Conservation (phyloP, 2,329 filamentous ascomycete species). For the Samsoniella hepiali region DNA sequence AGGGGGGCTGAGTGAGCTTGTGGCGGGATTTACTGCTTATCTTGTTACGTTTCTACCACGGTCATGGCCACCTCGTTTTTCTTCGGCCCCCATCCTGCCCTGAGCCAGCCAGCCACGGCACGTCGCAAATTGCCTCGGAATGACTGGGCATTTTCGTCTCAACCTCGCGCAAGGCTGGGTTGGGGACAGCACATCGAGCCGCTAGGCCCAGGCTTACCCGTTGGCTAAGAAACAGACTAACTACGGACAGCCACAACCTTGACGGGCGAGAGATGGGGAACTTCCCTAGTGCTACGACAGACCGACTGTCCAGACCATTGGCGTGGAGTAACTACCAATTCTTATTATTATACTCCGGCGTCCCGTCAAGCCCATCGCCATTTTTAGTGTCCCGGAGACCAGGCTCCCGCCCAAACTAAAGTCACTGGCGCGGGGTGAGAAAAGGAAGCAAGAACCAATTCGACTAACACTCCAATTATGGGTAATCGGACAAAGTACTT, state of each 20-base stretch:
- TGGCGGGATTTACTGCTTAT: not conserved
- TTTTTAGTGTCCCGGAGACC: not conserved
- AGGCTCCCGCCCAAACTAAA: not conserved
- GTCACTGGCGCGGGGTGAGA: not conserved
- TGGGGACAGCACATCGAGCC: slow-evolving; percentile 4
- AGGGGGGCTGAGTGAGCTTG: not conserved
- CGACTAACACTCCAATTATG: not conserved
- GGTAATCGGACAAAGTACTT: not conserved
- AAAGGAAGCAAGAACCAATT: not conserved
- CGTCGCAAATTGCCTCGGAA: not conserved
- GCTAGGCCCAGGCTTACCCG: not conserved
- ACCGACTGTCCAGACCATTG: not conserved
- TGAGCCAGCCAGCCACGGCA: not conserved
- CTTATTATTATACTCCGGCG: not conserved
- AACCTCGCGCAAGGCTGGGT: not conserved
- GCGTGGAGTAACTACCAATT: not conserved
- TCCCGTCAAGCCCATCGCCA: not conserved
- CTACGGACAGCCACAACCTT: not conserved
- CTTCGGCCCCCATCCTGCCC: not conserved
- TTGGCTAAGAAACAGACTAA: not conserved
- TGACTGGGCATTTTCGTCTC: not conserved
- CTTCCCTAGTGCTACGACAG: not conserved
- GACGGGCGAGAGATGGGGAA: not conserved
- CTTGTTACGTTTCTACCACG: not conserved
- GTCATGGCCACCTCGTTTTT: not conserved